These are phyloP conservation scores for Crithidia sp. DNA, from an alignment of 208 protist genomes.

Conservation along the genomic window DNA sequence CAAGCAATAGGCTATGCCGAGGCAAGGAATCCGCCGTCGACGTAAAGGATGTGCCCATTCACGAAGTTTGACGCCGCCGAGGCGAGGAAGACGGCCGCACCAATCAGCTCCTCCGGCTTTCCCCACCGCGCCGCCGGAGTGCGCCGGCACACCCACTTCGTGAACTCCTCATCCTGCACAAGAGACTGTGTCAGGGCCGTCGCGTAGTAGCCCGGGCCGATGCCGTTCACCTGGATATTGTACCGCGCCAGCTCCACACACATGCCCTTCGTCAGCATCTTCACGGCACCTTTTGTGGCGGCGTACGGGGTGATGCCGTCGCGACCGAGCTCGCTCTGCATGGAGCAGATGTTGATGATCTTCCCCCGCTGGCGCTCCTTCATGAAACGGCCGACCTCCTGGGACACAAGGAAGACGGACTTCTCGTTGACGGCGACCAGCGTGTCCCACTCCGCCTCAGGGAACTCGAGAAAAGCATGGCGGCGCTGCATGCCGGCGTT, in stretches of 20 bases:
- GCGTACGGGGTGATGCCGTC: slow-evolving; percentile 51
- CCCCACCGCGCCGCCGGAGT: slow-evolving; percentile 36
- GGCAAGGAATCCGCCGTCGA: slow-evolving; percentile 40
- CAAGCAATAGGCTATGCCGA: slow-evolving; percentile 1
- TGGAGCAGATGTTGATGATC: slow-evolving; percentile 52
- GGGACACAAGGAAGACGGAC: slow-evolving; percentile 40
- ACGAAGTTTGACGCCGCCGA: slow-evolving; percentile 26
- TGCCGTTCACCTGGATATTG: slow-evolving; percentile 51
- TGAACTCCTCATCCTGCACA: slow-evolving; percentile 23
- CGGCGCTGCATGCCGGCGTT: slow-evolving; percentile 61
- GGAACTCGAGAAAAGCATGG: slow-evolving; percentile 36
- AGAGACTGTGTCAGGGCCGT: slow-evolving; percentile 38
- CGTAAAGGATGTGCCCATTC: slow-evolving; percentile 27
- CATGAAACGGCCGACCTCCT: slow-evolving; percentile 38
- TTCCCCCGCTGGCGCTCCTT: slow-evolving; percentile 35
- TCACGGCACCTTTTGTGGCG: slow-evolving; percentile 48
- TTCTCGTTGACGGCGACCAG: slow-evolving; percentile 48
- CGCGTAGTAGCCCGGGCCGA: slow-evolving; percentile 43
- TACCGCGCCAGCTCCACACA: slow-evolving; percentile 44
- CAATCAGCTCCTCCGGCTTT: slow-evolving; percentile 39
- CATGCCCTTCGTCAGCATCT: slow-evolving; percentile 52
- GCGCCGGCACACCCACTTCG: slow-evolving; percentile 24
- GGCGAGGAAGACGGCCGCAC: slow-evolving; percentile 35
- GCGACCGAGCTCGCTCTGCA: slow-evolving; percentile 36
- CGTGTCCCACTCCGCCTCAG: slow-evolving; percentile 40